Conservation (phyloP, 1,139 yeast genomes). For the Nakaseomyces sp. region DNA sequence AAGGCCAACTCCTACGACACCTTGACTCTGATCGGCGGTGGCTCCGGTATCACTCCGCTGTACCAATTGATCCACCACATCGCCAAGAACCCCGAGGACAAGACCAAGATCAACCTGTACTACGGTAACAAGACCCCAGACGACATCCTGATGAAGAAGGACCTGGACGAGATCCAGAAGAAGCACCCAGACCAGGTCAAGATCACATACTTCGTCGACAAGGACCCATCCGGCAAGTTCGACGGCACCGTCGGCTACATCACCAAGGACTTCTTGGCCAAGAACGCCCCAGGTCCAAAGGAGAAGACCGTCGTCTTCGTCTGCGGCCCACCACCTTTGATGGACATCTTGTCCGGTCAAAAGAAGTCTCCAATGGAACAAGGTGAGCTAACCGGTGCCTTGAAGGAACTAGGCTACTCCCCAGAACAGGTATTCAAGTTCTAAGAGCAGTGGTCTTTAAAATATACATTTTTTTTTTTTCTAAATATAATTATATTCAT, state of each 20-base stretch:
- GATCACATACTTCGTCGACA: slow-evolving; percentile 64
- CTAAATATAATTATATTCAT: not conserved
- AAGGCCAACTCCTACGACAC: slow-evolving; percentile 73
- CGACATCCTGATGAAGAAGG: slow-evolving; percentile 71
- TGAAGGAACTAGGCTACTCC: slow-evolving; percentile 80
- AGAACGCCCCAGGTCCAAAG: slow-evolving; percentile 50
- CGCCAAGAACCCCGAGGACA: slow-evolving; percentile 66
- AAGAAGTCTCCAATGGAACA: slow-evolving; percentile 54
- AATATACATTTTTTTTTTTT: not conserved
- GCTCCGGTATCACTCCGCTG: slow-evolving; percentile 93
- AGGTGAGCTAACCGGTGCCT: slow-evolving; percentile 85
- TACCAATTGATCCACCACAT: slow-evolving; percentile 72
- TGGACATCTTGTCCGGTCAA: slow-evolving; percentile 76
- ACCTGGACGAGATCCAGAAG: slow-evolving; percentile 57
- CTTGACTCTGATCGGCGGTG: slow-evolving; percentile 87
- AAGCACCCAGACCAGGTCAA: slow-evolving; percentile 68
- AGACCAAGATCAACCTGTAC: slow-evolving; percentile 70
- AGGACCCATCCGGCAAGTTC: slow-evolving; percentile 37
- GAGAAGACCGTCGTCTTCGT: slow-evolving; percentile 64
- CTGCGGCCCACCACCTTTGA: slow-evolving; percentile 88
- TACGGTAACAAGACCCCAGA: slow-evolving; percentile 71
- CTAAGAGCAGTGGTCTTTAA: too few species aligned
- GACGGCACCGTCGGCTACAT: slow-evolving; percentile 56
- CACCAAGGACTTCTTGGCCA: slow-evolving; percentile 55
- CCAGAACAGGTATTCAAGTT: slow-evolving; percentile 88